Conservation (phyloP, 805 yeast species). For the Lipomyces anomalus region DNA sequence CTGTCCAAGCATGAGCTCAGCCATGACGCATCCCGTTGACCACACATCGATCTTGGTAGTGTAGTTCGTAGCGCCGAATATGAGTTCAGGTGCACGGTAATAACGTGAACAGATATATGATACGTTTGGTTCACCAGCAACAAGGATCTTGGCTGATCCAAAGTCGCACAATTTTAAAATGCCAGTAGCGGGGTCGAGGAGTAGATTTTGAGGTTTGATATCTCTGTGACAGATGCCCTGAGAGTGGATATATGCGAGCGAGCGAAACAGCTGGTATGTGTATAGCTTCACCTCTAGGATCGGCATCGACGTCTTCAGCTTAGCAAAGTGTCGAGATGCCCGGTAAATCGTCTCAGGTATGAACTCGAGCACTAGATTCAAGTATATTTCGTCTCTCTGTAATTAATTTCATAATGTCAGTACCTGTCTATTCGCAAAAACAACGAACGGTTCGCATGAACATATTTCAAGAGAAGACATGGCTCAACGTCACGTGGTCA, state of each 20-base stretch:
- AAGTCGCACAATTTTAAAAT: slow-evolving; percentile 90
- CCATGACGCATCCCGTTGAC: slow-evolving; percentile 98
- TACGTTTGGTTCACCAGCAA: slow-evolving; percentile 89
- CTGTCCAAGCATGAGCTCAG: slow-evolving; percentile 89
- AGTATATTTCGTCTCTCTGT: slow-evolving; percentile 76
- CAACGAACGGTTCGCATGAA: too few species aligned
- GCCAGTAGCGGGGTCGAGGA: slow-evolving; percentile 80
- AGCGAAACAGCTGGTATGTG: slow-evolving; percentile 74
- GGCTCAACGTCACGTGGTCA: too few species aligned
- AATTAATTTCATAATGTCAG: too few species aligned
- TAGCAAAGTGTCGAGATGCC: slow-evolving; percentile 68
- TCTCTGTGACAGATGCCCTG: slow-evolving; percentile 80
- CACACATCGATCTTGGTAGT: slow-evolving; percentile 95
- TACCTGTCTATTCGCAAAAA: too few species aligned
- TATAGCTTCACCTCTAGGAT: slow-evolving; percentile 79
- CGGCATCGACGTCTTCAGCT: slow-evolving; percentile 70
- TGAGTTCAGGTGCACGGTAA: slow-evolving; percentile 95
- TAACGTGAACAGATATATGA: slow-evolving; percentile 94
- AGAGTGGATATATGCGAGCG: slow-evolving; percentile 70
- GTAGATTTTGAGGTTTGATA: slow-evolving; percentile 82
- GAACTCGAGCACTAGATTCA: slow-evolving; percentile 83
- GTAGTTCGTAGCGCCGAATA: slow-evolving; percentile 94
- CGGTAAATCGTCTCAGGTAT: slow-evolving; percentile 95
- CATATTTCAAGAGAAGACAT: too few species aligned
- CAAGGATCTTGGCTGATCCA: slow-evolving; percentile 88